Base-by-base conservation (phyloP, 139 green algal species). In the Choricystis sp. region DNA sequence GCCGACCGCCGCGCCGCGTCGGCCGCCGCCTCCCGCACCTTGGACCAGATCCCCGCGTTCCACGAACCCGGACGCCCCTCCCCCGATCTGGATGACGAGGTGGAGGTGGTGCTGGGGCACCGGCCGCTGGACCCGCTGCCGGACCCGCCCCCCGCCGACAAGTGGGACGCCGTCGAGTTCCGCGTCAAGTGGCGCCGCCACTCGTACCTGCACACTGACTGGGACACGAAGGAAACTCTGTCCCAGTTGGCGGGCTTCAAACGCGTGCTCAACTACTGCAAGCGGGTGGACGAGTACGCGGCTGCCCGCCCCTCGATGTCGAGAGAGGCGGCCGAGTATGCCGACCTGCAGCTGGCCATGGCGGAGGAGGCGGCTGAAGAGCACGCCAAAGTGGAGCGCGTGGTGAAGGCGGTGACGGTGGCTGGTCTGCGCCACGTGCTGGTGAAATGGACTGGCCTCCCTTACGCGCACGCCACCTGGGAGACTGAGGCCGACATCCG, bases 221-320 rank as follows among this genome's bases (percentile, higher is more conserved):
- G 90, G 90, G 83, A 94, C 31, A 61, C 40, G 3, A 68, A 74
- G 0, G 60, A 64, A 0, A 75, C 72, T 0, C 82, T 97, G 48
- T 66, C 60, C 31, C 64, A 79, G 66, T 56, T 69, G 29, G 31
- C 31, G 2, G 90, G 90, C 25, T 90, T 79, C 84, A 97, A 97
- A 83, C 81, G 89, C 4, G 77, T 97, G 14, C 28, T 82, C 28
- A 96, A 97, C 77, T 97, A 97, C 83, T 91, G 90, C 31, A 84
- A 79, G 61, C 79, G 72, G 56, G 61, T 78, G 26, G 84, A 95
- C 22, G 76, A 86, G 22, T 29, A 74, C 59, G 69, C 79, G 71
- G 72, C 67, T 20, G 40, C 57, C 2, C 70, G 66, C 20, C 23
- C 29, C 3, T 62, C 57, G 9, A 49, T 94, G 49, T 83, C 72